phyloP scores from a whole-genome alignment of 139 green algal genomes.

The Coccomyxa sp. region DNA sequence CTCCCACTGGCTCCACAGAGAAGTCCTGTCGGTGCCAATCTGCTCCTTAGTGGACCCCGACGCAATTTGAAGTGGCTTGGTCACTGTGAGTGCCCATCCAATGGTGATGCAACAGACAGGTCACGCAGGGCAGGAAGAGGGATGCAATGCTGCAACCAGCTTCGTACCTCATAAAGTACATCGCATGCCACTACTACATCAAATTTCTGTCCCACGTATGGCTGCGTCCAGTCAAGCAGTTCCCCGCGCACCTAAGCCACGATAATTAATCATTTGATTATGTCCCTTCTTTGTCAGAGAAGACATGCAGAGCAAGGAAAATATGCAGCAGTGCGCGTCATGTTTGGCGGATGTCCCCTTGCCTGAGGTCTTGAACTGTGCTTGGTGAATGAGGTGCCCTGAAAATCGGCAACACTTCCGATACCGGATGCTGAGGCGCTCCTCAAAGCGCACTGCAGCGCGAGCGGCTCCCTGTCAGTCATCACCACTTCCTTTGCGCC shows the following conservation, averaged over 20 bases:
- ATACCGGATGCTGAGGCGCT: slow-evolving; percentile 37
- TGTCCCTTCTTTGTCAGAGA: no score
- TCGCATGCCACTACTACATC: not conserved
- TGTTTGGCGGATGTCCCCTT: no score
- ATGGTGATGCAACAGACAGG: no score
- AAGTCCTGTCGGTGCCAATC: not conserved
- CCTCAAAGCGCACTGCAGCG: slow-evolving; percentile 68
- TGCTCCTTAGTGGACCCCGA: not conserved
- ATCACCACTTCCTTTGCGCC: slow-evolving; percentile 65
- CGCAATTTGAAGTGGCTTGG: not conserved
- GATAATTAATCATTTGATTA: no score
- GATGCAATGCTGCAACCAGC: no score
- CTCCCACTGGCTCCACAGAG: not conserved
- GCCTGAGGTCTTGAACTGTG: no score
- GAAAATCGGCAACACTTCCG: not conserved
- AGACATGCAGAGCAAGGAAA: no score
- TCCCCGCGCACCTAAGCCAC: slow-evolving; percentile 17
- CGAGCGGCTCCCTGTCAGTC: slow-evolving; percentile 74
- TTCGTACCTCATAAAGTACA: not conserved
- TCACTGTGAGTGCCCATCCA: not conserved
- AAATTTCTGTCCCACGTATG: not conserved
- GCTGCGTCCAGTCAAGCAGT: slow-evolving; percentile 51
- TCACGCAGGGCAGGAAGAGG: no score
- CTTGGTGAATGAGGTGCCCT: no score
- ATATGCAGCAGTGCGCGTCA: no score